Evolutionary conservation across 129 eudicot genomes (phyloP), one percentile per base, ranked within the genome.

Genomic region (Chrysanthemum makinoi): DNA sequence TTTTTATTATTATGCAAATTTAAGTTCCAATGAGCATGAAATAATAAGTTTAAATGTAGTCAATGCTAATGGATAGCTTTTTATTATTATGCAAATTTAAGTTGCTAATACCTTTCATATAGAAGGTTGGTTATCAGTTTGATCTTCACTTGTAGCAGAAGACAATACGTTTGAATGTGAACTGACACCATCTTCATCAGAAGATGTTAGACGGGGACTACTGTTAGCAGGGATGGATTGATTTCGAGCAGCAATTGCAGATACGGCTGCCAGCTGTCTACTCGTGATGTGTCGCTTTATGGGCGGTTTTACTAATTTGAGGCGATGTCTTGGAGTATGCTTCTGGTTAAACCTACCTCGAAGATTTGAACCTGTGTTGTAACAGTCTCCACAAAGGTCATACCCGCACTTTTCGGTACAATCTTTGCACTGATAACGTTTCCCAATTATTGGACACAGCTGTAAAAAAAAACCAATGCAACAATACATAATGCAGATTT

Each of bases 311-410:
- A 77, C 64, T 15, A 80, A 65, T 69, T 82, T 80, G 49, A 89
- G 80, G 68, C 33, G 75, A 83, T 89, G 96, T 26, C 80, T 79
- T 39, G 88, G 54, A 24, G 90, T 84, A 72, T 89, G 94, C 79
- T 84, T 83, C 69, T 89, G 94, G 69, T 84, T 86, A 49, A 89
- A 86, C 77, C 96, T 72, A 12, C 96, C 96, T 4, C 90, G 88
- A 69, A 83, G 80, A 65, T 80, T 83, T 33, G 84, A 79, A 19
- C 80, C 60, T 14, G 88, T 72, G 26, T 75, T 80, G 77, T 82
- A 81, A 80, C 96, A 89, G 55, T 81, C 90, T 68, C 80, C 84
- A 73, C 94, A 89, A 64, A 89, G 86, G 76, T 89, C 88, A 56
- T 82, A 89, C 18, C 90, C 94, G 1, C 80, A 54, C 24, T 5